These are phyloP conservation scores for Beauveria sp. DNA, from an alignment of 2,329 filamentous ascomycete genomes.

Conservation along the genomic window DNA sequence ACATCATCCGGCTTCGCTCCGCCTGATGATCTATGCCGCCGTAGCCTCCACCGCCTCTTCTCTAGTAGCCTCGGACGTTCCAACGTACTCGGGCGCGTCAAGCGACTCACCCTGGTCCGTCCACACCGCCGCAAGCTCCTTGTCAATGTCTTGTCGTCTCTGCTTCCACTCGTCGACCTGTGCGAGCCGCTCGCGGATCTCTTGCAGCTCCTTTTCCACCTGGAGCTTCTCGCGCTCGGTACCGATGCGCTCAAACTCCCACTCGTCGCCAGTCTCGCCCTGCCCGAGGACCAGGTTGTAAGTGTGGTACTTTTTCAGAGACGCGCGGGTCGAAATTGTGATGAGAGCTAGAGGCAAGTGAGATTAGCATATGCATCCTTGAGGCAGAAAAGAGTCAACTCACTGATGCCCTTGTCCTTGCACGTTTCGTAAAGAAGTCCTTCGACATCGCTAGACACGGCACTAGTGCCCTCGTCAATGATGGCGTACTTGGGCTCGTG, in stretches of 20 bases:
- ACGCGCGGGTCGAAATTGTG: slow-evolving; percentile 90
- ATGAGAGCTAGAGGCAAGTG: slow-evolving; percentile 59
- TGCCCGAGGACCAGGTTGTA: slow-evolving; percentile 81
- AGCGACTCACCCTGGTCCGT: slow-evolving; percentile 44
- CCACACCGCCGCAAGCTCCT: slow-evolving; percentile 63
- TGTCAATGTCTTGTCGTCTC: slow-evolving; percentile 72
- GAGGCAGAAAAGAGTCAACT: slow-evolving; percentile 25
- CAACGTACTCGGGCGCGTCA: slow-evolving; percentile 37
- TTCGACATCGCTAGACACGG: slow-evolving; percentile 90
- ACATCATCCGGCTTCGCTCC: not conserved
- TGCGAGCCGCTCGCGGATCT: slow-evolving; percentile 70
- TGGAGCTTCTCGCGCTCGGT: slow-evolving; percentile 89
- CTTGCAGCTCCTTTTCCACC: slow-evolving; percentile 83
- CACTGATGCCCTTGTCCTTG: slow-evolving; percentile 89
- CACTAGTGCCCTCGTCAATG: slow-evolving; percentile 91
- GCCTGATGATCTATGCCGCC: not conserved
- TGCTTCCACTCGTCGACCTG: slow-evolving; percentile 80
- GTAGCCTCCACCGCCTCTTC: slow-evolving; percentile 5
- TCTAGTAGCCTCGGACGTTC: not conserved
- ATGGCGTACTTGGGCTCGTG: slow-evolving; percentile 94
- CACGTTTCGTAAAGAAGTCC: slow-evolving; percentile 87
- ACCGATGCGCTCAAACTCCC: slow-evolving; percentile 90
- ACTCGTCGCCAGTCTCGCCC: slow-evolving; percentile 74
- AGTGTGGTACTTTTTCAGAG: slow-evolving; percentile 90
- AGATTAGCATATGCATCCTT: slow-evolving; percentile 14